Base-by-base conservation (phyloP, 306 rosid species). In the Cicer arietinum region DNA sequence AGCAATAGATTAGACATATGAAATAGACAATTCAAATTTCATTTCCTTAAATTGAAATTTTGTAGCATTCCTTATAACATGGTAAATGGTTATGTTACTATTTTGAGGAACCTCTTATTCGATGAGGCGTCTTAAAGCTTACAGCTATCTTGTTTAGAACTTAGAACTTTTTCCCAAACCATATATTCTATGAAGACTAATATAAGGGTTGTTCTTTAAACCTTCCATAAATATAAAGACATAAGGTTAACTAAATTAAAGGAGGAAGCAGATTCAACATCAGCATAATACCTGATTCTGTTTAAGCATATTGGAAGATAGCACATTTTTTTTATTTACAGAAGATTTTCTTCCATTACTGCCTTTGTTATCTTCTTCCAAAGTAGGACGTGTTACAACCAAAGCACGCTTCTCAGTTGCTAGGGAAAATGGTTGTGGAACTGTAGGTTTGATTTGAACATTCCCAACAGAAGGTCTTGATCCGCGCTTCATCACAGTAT, bases 371-470 rank as follows among this genome's bases (percentile, higher is more conserved):
- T 82, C 71, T 74, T 73, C 80, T 67, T 78, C 86, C 71, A 84
- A 78, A 75, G 80, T 48, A 72, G 86, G 84, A 39, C 86, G 94
- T 39, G 75, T 75, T 79, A 85, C 88, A 69, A 62, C 69, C 1
- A 87, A 85, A 75, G 96, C 97, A 67, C 98, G 99, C 85, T 81
- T 95, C 83, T 95, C 99, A 43, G 99, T 95, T 64, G 99, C 98
- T 13, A 95, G 86, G 72, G 98, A 82, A 86, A 95, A 95, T 18
- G 99, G 99, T 63, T 85, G 93, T 5, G 99, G 99, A 83, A 95
- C 83, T 35, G 97, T 95, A 62, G 76, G 88, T 73, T 86, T 94
- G 81, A 83, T 82, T 83, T 85, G 88, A 59, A 69, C 82, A 85
- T 80, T 88, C 78, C 92, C 94, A 46, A 69, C 82, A 70, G 85